Conservation (phyloP, 23 red algal genomes). For the Gracilaria vermiculophylla region DNA sequence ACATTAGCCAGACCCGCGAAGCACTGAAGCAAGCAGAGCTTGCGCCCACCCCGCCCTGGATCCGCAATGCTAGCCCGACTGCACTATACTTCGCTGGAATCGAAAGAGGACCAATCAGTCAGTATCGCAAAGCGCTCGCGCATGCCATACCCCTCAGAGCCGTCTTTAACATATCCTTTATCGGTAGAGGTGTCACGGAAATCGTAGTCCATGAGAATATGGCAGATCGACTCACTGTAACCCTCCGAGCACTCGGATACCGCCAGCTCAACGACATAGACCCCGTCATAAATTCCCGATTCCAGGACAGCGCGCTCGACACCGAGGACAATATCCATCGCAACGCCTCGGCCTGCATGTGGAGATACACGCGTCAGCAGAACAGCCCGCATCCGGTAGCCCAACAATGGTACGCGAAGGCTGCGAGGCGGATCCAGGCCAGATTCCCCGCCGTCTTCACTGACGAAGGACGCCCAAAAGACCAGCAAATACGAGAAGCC, state of each 20-base stretch:
- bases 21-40: background rate
- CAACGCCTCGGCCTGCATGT: background rate
- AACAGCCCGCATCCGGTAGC: background rate
- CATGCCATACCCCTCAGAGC: background rate
- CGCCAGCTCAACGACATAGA: background rate
- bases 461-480: background rate
- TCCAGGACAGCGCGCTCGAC: background rate
- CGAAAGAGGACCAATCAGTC: background rate
- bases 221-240: background rate
- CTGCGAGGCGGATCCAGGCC: background rate
- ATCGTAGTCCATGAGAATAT: background rate
- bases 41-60: background rate
- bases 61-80: background rate
- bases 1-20: background rate
- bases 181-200: background rate
- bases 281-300: background rate
- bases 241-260: slow-evolving; percentile 16
- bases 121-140: background rate
- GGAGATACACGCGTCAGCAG: background rate
- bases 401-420: background rate
- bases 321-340: background rate
- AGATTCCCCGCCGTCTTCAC: background rate
- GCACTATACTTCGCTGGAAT: slow-evolving; percentile 5
- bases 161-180: background rate
- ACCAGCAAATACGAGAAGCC: background rate